Evolutionary conservation across 441 rosid species (phyloP).

Genomic region (Raphanus hybrid): DNA sequence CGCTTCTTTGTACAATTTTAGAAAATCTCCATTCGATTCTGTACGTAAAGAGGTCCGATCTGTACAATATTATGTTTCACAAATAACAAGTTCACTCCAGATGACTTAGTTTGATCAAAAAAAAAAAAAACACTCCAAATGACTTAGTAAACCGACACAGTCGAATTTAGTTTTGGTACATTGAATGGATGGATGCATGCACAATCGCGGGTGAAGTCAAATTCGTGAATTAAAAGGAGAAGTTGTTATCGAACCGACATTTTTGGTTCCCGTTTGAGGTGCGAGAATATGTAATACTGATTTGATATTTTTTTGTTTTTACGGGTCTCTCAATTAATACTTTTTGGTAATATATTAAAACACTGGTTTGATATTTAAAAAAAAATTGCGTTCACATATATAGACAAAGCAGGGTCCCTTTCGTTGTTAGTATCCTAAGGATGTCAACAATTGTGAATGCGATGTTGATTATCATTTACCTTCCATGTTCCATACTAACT

Average conservation of each 20-base stretch:
- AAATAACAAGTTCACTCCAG: not conserved
- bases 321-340: conserved; percentile 23
- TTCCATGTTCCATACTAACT: not conserved
- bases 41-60: not conserved
- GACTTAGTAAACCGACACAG: conserved; percentile 38
- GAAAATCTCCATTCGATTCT: not conserved
- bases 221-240: conserved; percentile 30
- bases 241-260: conserved; percentile 44
- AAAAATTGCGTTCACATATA: conserved; percentile 11
- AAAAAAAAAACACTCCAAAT: not conserved
- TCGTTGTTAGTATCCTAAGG: conserved; percentile 42
- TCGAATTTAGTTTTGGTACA: conserved; percentile 34
- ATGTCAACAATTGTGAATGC: conserved; percentile 43
- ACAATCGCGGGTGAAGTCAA: conserved; percentile 28
- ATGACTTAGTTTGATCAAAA: conserved; percentile 21
- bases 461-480: conserved; percentile 40
- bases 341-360: not conserved
- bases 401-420: conserved; percentile 37
- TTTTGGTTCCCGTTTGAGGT: conserved; percentile 44
- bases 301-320: not conserved
- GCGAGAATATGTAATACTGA: conserved; percentile 22
- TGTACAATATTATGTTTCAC: not conserved
- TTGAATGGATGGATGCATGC: conserved; percentile 24
- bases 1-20: not conserved
- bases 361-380: too few species aligned